These are phyloP conservation scores for Cryphonectria naterciae DNA, from an alignment of 2,329 filamentous ascomycete species.

Conservation along the genomic window DNA sequence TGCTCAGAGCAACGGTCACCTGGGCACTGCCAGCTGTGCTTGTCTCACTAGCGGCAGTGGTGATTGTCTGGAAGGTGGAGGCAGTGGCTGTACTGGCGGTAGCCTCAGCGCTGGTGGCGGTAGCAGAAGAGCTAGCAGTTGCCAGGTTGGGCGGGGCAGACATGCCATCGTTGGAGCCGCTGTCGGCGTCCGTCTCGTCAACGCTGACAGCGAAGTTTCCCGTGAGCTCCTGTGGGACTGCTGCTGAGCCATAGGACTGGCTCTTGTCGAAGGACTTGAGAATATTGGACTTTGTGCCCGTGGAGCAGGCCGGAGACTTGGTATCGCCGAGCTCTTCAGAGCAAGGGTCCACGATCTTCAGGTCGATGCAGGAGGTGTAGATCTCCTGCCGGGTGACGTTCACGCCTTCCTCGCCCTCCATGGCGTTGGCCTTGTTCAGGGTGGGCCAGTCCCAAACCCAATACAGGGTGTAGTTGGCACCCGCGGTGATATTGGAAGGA, in stretches of 20 bases:
- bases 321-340: conserved; percentile 43
- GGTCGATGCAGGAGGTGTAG: conserved; percentile 51
- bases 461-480: conserved; percentile 78
- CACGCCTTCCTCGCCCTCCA: conserved; percentile 39
- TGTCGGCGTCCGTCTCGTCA: conserved; percentile 19
- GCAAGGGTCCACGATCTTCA: conserved; percentile 38
- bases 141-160: conserved; percentile 25
- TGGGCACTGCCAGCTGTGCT: conserved; percentile 1
- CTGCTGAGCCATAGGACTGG: conserved; percentile 48
- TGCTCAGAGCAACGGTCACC: conserved; percentile 22
- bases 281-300: conserved; percentile 32
- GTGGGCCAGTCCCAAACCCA: conserved; percentile 97
- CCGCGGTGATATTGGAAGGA: conserved; percentile 65
- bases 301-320: conserved; percentile 42
- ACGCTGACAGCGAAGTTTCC: conserved; percentile 51
- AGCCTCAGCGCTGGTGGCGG: not conserved
- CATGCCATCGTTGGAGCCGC: conserved; percentile 27
- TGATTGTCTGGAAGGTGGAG: conserved; percentile 27
- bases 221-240: conserved; percentile 50
- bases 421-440: conserved; percentile 43
- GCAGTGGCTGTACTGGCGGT: conserved; percentile 8
- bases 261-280: conserved; percentile 39
- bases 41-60: conserved; percentile 10
- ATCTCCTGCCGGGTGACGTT: conserved; percentile 40
- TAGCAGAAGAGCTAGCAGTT: conserved; percentile 14